phyloP scores from a whole-genome alignment of 768 basidiomycete genomes.

The Pilatotrama ljubarskyi region DNA sequence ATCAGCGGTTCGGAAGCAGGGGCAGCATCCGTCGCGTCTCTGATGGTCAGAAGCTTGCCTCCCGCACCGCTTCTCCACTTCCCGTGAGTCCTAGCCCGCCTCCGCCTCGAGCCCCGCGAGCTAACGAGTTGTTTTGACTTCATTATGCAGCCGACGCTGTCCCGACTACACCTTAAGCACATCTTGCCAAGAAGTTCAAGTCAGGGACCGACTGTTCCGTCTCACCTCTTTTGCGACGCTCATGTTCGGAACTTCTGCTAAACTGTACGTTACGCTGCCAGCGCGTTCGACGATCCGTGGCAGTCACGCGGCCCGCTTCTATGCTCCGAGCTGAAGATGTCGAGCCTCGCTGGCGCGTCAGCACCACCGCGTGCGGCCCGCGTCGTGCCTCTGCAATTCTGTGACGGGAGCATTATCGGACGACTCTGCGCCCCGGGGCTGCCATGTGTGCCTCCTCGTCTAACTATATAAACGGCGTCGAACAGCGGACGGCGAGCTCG shows the following conservation, averaged over 20 bases:
- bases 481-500: background rate
- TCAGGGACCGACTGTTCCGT: constrained; percentile 1
- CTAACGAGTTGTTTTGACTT: background rate
- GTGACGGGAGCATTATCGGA: constrained; percentile 18
- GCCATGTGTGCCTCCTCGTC: background rate
- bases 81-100: background rate
- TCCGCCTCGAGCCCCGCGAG: background rate
- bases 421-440: background rate
- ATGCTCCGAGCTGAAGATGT: background rate
- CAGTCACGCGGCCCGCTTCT: constrained; percentile 8
- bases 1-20: background rate
- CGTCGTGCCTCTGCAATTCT: constrained; percentile 5
- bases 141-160: constrained; percentile 5
- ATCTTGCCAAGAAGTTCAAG: background rate
- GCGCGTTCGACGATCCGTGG: background rate
- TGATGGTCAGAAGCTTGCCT: background rate
- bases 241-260: background rate
- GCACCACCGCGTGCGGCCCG: constrained; percentile 1
- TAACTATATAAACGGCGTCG: background rate
- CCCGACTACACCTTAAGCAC: constrained; percentile 2
- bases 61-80: background rate
- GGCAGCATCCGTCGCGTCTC: background rate
- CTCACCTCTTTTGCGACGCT: background rate
- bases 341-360: background rate
- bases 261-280: background rate